Evolutionary conservation across 1,284 basidiomycete genomes (phyloP).

Genomic region (Apiotrichum siamense): DNA sequence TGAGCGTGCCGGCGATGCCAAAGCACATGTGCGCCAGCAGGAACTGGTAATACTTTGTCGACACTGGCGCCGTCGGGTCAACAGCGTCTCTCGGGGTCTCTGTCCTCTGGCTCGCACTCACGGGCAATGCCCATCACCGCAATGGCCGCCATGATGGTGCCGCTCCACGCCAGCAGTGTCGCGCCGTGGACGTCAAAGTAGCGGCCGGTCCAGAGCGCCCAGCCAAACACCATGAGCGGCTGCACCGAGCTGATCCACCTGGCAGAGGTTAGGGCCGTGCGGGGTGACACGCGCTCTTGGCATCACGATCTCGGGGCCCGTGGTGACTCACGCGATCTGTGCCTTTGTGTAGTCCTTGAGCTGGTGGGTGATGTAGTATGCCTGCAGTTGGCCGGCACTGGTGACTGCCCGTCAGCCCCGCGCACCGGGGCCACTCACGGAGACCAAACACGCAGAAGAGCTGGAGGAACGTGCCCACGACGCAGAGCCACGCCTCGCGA

Average conservation of each 20-base stretch:
- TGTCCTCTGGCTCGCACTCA: background rate
- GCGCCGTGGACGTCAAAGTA: constrained; percentile 28
- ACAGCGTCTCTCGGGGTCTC: no score
- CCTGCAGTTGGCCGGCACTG: constrained; percentile 19
- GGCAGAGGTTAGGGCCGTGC: background rate
- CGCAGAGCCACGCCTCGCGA: constrained; percentile 23
- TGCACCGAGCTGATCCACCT: constrained; percentile 21
- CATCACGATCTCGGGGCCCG: constrained; percentile 10
- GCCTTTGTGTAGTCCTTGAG: constrained; percentile 12
- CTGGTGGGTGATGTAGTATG: constrained; percentile 22
- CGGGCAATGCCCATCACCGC: constrained; percentile 1
- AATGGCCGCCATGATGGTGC: background rate
- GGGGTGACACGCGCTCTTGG: no score
- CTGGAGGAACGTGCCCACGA: constrained; percentile 23
- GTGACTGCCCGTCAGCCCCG: constrained; percentile 15
- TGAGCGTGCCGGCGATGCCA: constrained; percentile 30
- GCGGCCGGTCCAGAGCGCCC: constrained; percentile 18
- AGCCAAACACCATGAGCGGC: constrained; percentile 18
- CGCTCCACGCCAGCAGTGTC: background rate
- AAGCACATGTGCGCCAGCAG: constrained; percentile 37
- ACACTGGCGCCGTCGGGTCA: constrained; percentile 30
- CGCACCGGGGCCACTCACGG: constrained; percentile 12
- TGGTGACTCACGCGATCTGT: constrained; percentile 20
- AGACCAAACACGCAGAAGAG: constrained; percentile 28
- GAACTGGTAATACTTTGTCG: constrained; percentile 42